Conservation (phyloP, 2,329 filamentous ascomycete genomes). For the Fusarium keratoplasticum region DNA sequence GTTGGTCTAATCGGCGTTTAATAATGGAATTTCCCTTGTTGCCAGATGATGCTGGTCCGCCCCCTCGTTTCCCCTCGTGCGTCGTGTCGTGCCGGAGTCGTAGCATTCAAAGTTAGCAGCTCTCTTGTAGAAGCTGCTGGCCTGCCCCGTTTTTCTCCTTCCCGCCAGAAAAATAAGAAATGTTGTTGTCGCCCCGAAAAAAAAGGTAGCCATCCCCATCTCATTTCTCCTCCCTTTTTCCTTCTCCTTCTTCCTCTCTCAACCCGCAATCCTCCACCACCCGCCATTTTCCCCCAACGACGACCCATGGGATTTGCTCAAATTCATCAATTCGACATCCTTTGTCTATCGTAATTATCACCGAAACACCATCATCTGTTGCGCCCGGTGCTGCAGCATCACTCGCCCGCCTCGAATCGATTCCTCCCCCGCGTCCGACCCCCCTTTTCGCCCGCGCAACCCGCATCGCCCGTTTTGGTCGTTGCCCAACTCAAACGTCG, state of each 20-base stretch:
- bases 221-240: slow-evolving; percentile 43
- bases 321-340: slow-evolving; percentile 57
- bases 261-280: slow-evolving; percentile 41
- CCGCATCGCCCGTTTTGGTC: slow-evolving; percentile 22
- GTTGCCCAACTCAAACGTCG: slow-evolving; percentile 39
- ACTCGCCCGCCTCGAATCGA: slow-evolving; percentile 39
- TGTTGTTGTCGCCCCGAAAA: slow-evolving; percentile 58
- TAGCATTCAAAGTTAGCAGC: slow-evolving; percentile 39
- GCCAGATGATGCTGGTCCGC: slow-evolving; percentile 42
- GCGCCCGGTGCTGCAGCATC: slow-evolving; percentile 46
- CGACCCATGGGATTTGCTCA: slow-evolving; percentile 46
- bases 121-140: slow-evolving; percentile 37
- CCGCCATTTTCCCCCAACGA: slow-evolving; percentile 50
- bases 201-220: slow-evolving; percentile 66
- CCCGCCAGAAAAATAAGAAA: slow-evolving; percentile 58
- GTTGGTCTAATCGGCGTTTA: slow-evolving; percentile 42
- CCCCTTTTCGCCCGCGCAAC: slow-evolving; percentile 35
- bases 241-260: slow-evolving; percentile 36
- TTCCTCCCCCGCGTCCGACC: slow-evolving; percentile 34
- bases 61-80: slow-evolving; percentile 39
- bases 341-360: slow-evolving; percentile 50
- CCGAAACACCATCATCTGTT: slow-evolving; percentile 52
- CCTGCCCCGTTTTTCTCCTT: slow-evolving; percentile 61
- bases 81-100: slow-evolving; percentile 43
- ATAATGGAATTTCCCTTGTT: slow-evolving; percentile 46